Evolutionary conservation across 176 grass and related monocot species (phyloP), one percentile per base, ranked within the genome.

Genomic region (Aegilops bicornis): DNA sequence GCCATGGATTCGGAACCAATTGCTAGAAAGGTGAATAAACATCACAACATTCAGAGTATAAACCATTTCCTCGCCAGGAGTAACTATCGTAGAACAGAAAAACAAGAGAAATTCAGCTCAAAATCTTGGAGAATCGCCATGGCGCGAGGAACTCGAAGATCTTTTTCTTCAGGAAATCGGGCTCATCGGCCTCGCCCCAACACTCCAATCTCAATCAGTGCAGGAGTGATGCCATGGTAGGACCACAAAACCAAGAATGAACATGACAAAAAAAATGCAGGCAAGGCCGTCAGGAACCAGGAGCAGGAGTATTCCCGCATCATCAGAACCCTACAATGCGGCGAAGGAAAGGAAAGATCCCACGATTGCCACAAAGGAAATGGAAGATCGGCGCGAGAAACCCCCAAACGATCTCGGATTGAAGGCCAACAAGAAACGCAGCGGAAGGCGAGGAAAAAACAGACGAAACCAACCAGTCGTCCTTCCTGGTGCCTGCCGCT

Each of bases 201-300:
- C n/a, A 58, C 67, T 78, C 56, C 0, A 19, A 54, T 54, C 50
- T 6, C 87, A 84, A 65, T 84, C 87, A 80, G 67, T 19, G 62
- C 17, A 50, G 68, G 73, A 40, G 42, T 10, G 86, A n/a, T 64
- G 60, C 40, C 72, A 17, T 8, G 6, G 50, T 6, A 54, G 50
- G 50, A 54, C 50, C 50, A 58, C 2, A 32, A 66, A 11, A 4
- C 73, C 56, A 59, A 22, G 19, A 0, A 81, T 81, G 45, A 81
- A 42, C 32, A 69, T 58, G 30, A 71, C 36, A 62, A 64, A 29
- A 1, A 13, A 4, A 31, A 54, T 54, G 20, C 16, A 5, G 31
- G 30, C 7, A 56, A 32, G 33, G 19, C 52, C 50, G 8, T 30
- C 3, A 45, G 11, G 11, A 31, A 37, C 13, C 45, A 48, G 0